Base-by-base conservation (phyloP, 768 basidiomycete genomes). In the Lactifluus piperatus region DNA sequence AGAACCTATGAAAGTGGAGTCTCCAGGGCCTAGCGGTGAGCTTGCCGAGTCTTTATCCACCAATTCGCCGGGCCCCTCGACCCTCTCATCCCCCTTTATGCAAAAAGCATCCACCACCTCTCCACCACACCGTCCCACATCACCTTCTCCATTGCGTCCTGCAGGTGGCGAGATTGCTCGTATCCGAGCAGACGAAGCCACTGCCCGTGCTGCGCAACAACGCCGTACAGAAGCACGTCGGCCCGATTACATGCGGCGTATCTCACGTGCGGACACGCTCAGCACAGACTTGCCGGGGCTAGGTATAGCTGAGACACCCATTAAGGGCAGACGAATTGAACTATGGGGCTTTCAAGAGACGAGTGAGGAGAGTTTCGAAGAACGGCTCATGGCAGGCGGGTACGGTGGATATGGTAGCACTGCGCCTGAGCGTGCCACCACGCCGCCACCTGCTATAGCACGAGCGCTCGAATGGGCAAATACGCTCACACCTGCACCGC, bases 341-440 rank as follows among this genome's bases (percentile, higher is more conserved):
- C 70, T 91, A 41, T 91, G 90, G 69, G 62, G 64, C 43, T 63
- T 65, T 39, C 56, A 54, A 45, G 64, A 65, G 57, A 63, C 64
- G 10, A 65, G 64, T 16, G 87, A 88, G 69, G 86, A 88, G 71
- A 90, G 87, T 66, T 90, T 91, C 65, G 88, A 91, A 66, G 88
- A 91, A 71, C 86, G 86, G 64, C 69, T 90, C 43, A 87, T 89
- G 81, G 87, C 86, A 20, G 86, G 87, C 30, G 88, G 88, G 8
- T 90, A 90, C 70, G 86, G 83, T 1, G 79, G 79, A 62, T 90
- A 89, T 70, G 88, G 71, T 3, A 64, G 64, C 39, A 64, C 70
- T 1, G 66, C 64, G 3, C 68, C 70, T 53, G 62, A 56, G 4
- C 48, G 59, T n/a, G 69, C 69, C 5, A 36, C 44, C 18, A 43